Evolutionary conservation across 176 grass and related monocot species (phyloP).

Genomic region (Oryza glaberrima): DNA sequence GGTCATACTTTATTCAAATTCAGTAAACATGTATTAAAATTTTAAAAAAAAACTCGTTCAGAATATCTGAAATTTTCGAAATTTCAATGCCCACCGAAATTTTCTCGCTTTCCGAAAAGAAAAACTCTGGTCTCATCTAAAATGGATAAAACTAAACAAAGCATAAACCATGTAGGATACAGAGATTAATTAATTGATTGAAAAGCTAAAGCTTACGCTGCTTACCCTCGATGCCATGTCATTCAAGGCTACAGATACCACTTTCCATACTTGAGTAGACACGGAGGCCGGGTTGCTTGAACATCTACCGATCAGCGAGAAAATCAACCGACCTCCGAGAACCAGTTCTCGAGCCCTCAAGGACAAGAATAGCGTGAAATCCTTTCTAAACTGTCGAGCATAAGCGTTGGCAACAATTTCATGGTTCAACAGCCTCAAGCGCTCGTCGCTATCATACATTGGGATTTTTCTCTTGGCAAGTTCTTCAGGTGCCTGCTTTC

Average conservation of each 20-base stretch:
- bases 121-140: too few species aligned
- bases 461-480: background rate
- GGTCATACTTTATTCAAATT: too few species aligned
- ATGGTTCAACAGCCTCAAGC: background rate
- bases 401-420: background rate
- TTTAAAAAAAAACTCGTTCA: too few species aligned
- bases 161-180: too few species aligned
- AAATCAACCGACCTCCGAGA: background rate
- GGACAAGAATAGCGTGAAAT: background rate
- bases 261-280: background rate
- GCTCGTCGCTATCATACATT: background rate
- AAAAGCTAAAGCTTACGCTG: too few species aligned
- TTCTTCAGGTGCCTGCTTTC: conserved; percentile 3
- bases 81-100: too few species aligned
- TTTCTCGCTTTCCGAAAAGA: too few species aligned
- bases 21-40: too few species aligned
- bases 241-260: background rate
- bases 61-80: too few species aligned
- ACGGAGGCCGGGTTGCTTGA: background rate
- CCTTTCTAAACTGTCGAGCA: background rate
- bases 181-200: too few species aligned
- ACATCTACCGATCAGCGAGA: background rate
- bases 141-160: too few species aligned
- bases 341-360: conserved; percentile 4
- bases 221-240: background rate